Percentiles rank a stretch among this genome's conserved stretches.
phyloP scores from a whole-genome alignment of 768 basidiomycete species.

The Russula ochroleuca region DNA sequence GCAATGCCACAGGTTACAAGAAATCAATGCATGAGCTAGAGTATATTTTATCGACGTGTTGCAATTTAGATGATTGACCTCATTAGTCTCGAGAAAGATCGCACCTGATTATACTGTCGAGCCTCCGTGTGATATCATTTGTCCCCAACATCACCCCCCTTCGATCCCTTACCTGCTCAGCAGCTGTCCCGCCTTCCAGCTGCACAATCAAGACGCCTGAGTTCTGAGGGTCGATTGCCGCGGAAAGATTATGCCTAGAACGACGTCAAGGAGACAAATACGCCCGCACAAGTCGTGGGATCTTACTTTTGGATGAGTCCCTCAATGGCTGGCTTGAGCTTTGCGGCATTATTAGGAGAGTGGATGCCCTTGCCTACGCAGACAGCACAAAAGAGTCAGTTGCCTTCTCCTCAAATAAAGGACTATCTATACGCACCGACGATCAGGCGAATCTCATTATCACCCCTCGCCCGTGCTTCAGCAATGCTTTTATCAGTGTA shows the following conservation, averaged over 20 bases:
- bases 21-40: background rate
- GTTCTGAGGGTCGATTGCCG: constrained; percentile 75
- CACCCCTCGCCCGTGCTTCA: constrained; percentile 58
- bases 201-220: constrained; percentile 80
- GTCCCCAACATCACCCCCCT: constrained; percentile 44
- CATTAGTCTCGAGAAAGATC: background rate
- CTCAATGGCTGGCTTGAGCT: constrained; percentile 90
- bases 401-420: background rate
- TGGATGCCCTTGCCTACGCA: constrained; percentile 79
- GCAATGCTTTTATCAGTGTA: constrained; percentile 67
- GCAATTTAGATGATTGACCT: background rate
- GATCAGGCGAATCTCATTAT: constrained; percentile 68
- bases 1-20: background rate
- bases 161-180: constrained; percentile 15
- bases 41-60: too few species aligned
- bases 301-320: constrained; percentile 78
- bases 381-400: background rate
- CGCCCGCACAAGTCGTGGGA: background rate
- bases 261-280: background rate
- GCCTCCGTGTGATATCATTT: constrained; percentile 54
- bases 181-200: constrained; percentile 44
- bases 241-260: constrained; percentile 63
- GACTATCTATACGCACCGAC: constrained; percentile 55
- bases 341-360: constrained; percentile 67
- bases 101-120: constrained; percentile 55